Conservation (phyloP, 108 stramenopile species). For the Skeletonema tropicum region DNA sequence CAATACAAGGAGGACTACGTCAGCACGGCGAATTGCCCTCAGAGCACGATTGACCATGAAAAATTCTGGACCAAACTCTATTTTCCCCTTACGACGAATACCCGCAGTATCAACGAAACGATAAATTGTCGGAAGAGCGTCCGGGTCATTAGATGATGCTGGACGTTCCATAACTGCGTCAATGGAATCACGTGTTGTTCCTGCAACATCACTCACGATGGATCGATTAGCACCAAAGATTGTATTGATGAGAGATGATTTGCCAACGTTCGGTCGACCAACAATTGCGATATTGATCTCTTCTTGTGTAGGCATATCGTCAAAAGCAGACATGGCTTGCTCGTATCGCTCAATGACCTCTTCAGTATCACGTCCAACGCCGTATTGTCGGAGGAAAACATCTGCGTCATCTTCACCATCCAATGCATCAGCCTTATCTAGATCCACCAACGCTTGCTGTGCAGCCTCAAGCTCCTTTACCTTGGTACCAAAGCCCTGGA, state of each 20-base stretch:
- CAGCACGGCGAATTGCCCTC: conserved; percentile 93
- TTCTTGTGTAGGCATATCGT: conserved; percentile 56
- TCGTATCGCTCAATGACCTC: conserved; percentile 75
- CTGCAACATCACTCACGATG: conserved; percentile 95
- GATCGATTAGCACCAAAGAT: conserved; percentile 90
- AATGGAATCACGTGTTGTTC: conserved; percentile 98
- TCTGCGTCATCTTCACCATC: conserved; percentile 83
- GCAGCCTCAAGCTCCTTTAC: conserved; percentile 73
- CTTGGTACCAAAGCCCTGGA: conserved; percentile 82
- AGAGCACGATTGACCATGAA: conserved; percentile 98
- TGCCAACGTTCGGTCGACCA: conserved; percentile 98
- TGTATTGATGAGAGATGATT: conserved; percentile 90
- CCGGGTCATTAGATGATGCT: conserved; percentile 50
- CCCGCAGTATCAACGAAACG: conserved; percentile 98
- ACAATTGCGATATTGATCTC: conserved; percentile 96
- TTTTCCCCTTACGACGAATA: conserved; percentile 94
- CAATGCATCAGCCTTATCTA: conserved; percentile 61
- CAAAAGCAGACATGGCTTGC: conserved; percentile 77
- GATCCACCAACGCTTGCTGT: conserved; percentile 50
- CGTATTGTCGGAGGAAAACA: conserved; percentile 70
- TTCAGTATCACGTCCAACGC: conserved; percentile 64
- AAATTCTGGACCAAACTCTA: conserved; percentile 95
- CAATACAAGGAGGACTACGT: conserved; percentile 92
- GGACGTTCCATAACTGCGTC: conserved; percentile 94
- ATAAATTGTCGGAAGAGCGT: conserved; percentile 75